phyloP scores from a whole-genome alignment of 441 rosid species.

The Pelargonium cotyledonis region DNA sequence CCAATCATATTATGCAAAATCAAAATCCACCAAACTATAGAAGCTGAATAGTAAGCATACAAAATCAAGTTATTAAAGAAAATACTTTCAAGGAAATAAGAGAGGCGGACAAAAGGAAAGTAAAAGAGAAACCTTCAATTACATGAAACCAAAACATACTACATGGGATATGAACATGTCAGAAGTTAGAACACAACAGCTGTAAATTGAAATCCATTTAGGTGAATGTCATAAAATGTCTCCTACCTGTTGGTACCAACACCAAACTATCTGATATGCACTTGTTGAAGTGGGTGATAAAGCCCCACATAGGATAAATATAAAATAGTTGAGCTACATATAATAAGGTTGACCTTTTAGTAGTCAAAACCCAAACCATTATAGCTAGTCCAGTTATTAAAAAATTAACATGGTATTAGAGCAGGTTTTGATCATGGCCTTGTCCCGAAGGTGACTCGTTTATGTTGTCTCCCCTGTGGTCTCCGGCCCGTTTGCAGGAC shows the following conservation, averaged over 20 bases:
- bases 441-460: too few species aligned
- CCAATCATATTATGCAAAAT: not conserved
- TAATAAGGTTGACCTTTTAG: too few species aligned
- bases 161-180: not conserved
- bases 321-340: too few species aligned
- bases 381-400: too few species aligned
- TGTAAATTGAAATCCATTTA: not conserved
- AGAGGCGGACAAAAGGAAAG: not conserved
- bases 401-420: too few species aligned
- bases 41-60: not conserved
- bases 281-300: too few species aligned
- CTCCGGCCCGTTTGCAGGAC: too few species aligned
- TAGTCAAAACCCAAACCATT: too few species aligned
- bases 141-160: not conserved
- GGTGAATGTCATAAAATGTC: not conserved
- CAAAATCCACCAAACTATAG: not conserved
- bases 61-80: not conserved
- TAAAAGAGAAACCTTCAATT: constrained; percentile 1
- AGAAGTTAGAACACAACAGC: not conserved
- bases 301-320: too few species aligned
- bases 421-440: too few species aligned
- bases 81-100: not conserved
- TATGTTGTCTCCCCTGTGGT: too few species aligned
- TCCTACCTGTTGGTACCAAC: not conserved
- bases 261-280: not conserved